These are phyloP conservation scores for Podospora fimiseda DNA, from an alignment of 495 filamentous ascomycete species.

Conservation along the genomic window DNA sequence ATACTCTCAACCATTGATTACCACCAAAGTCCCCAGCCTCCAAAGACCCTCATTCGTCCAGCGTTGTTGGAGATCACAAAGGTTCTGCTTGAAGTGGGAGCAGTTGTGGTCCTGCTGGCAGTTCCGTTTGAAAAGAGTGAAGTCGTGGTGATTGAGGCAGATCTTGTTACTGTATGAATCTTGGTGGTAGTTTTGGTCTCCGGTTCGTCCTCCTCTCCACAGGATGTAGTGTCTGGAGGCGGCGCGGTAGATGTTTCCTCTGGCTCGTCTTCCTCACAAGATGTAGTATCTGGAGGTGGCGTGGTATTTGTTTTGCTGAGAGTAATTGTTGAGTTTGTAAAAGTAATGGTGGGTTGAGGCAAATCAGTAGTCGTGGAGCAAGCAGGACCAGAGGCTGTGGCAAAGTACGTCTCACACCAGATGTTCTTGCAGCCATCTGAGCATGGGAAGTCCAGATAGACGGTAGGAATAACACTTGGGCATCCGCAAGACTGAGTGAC, in stretches of 20 bases:
- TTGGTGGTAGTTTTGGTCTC: not conserved
- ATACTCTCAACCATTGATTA: not conserved
- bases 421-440: constrained; percentile 9
- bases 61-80: not conserved
- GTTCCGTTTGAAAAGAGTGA: not conserved
- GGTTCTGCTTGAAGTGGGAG: not conserved
- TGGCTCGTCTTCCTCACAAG: not conserved
- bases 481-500: constrained; percentile 24
- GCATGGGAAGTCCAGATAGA: constrained; percentile 21
- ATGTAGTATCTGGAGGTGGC: not conserved
- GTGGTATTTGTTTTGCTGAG: not conserved
- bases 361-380: too few species aligned
- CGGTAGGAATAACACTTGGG: constrained; percentile 15
- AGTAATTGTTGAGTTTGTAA: not conserved
- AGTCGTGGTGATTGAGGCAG: not conserved
- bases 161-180: not conserved
- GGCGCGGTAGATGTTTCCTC: not conserved
- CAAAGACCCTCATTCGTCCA: not conserved
- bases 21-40: not conserved
- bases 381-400: not conserved
- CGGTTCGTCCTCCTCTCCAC: not conserved
- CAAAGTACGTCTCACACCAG: constrained; percentile 10
- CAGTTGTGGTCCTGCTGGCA: not conserved
- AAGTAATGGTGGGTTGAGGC: too few species aligned
- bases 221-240: not conserved